Base-by-base conservation (phyloP, 2,329 filamentous ascomycete species). In the Cercospora zeina region DNA sequence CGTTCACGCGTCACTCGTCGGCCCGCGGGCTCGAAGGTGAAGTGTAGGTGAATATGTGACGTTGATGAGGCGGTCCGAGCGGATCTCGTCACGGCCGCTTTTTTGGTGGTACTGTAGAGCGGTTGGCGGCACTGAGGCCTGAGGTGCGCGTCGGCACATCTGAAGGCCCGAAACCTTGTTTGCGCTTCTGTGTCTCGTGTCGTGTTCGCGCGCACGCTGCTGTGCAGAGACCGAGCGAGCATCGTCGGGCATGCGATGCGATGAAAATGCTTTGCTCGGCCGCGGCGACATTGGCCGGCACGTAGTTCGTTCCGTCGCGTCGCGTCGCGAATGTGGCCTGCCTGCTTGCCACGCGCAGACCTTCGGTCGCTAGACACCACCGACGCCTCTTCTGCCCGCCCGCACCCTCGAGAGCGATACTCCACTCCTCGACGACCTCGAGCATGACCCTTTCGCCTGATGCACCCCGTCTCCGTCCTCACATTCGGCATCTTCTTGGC, bases 401-500 rank as follows among this genome's bases (percentile, higher is more conserved):
- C 36, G 11, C 36, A 30, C 11, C 30, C 47, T 31, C 47, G 30
- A 51, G 10, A 33, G 13, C 47, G 30, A 51, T 21, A 27, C 34
- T 24, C 13, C 36, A 19, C 34, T 47, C 21, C 47, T 58, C 36
- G 3, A 59, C 42, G 24, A 47, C 14, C 55, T 64, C 58, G 60
- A 61, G 63, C 57, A 61, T 54, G 59, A 61, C 13, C 47, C 39
- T 16, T 16, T 31, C 47, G 59, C 45, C 61, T 45, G 50, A 97
- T 97, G 93, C 93, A 97, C 91, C 91, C 93, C 74, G 97, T 97
- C 82, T 97, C 93, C 67, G 83, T 93, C 77, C 86, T 97, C 78
- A 96, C 93, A 74, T 87, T 96, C 81, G 92, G 90, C 81, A 97
- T 99, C 82, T 99, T 99, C 83, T 89, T 97, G 84, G 93, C 95